Evolutionary conservation across 2,329 filamentous ascomycete genomes (phyloP).

Genomic region (Fusarium piperis): DNA sequence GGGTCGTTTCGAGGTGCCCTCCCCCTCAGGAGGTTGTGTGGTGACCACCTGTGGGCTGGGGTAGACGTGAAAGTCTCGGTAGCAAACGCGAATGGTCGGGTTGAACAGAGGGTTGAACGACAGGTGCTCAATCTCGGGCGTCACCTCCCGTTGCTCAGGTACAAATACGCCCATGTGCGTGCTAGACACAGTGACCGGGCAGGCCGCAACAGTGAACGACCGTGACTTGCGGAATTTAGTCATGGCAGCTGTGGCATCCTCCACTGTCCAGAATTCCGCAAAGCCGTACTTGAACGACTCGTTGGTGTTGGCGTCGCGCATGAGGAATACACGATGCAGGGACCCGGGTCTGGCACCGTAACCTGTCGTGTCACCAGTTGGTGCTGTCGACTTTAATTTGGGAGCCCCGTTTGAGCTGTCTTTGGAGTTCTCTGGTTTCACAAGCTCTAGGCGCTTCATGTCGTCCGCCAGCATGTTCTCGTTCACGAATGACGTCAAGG

Average conservation of each 20-base stretch:
- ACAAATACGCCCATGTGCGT: conserved; percentile 89
- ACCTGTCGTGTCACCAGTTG: conserved; percentile 64
- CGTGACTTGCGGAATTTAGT: conserved; percentile 76
- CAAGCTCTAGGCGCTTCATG: conserved; percentile 76
- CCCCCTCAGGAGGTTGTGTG: conserved; percentile 54
- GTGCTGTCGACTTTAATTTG: conserved; percentile 69
- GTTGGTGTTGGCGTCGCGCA: conserved; percentile 75
- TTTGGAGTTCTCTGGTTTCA: conserved; percentile 61
- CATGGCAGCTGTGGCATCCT: conserved; percentile 80
- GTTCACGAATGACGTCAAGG: conserved; percentile 74
- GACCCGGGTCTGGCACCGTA: conserved; percentile 78
- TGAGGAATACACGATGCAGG: conserved; percentile 79
- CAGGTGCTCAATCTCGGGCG: conserved; percentile 66
- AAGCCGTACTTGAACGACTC: conserved; percentile 86
- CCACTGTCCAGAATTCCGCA: conserved; percentile 80
- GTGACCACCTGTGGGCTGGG: conserved; percentile 71
- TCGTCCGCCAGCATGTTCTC: conserved; percentile 79
- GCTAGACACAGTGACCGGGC: conserved; percentile 75
- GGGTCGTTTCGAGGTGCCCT: conserved; percentile 41
- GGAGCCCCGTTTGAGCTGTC: conserved; percentile 56
- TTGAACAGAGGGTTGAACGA: conserved; percentile 79
- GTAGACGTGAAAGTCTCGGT: conserved; percentile 80
- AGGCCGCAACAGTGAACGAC: conserved; percentile 81
- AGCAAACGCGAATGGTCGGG: conserved; percentile 72
- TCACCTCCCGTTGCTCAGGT: conserved; percentile 69